Evolutionary conservation across 805 yeast species (phyloP).

Genomic region (Teunomyces pallodes): DNA sequence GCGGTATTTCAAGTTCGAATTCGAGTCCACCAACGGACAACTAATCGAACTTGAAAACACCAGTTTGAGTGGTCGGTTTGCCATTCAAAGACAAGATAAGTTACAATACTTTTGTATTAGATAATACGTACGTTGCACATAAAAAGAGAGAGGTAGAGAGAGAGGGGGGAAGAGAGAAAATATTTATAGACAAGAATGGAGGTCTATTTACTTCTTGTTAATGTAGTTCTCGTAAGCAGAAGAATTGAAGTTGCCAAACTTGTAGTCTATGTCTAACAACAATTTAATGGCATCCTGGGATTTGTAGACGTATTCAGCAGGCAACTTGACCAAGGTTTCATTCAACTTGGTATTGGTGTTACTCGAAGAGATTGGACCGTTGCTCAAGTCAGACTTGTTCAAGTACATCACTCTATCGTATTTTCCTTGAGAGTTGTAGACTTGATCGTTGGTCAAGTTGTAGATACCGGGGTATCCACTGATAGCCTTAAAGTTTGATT

Average conservation of each 20-base stretch:
- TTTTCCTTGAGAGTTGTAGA: slow-evolving; percentile 36
- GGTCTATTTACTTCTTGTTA: slow-evolving; percentile 12
- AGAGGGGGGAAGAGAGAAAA: not conserved
- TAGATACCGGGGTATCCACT: slow-evolving; percentile 47
- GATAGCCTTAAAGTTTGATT: slow-evolving; percentile 42
- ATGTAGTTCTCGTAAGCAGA: slow-evolving; percentile 43
- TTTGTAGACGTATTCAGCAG: slow-evolving; percentile 50
- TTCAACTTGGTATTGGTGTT: slow-evolving; percentile 18
- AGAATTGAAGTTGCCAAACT: slow-evolving; percentile 55
- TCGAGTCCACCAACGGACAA: not conserved
- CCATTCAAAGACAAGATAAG: not conserved
- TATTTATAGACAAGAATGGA: not conserved
- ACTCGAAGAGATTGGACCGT: not conserved
- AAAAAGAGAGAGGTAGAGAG: not conserved
- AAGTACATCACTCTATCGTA: slow-evolving; percentile 36
- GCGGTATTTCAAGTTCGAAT: not conserved
- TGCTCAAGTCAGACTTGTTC: slow-evolving; percentile 20
- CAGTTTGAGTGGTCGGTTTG: not conserved
- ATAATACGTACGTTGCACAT: not conserved
- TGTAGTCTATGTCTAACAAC: slow-evolving; percentile 61
- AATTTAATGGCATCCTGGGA: slow-evolving; percentile 60
- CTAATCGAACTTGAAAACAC: not conserved
- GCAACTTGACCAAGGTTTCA: slow-evolving; percentile 42
- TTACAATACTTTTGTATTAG: not conserved
- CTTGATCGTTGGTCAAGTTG: slow-evolving; percentile 43